Base-by-base conservation (phyloP, 306 rosid species). In the Biancaea sappan region DNA sequence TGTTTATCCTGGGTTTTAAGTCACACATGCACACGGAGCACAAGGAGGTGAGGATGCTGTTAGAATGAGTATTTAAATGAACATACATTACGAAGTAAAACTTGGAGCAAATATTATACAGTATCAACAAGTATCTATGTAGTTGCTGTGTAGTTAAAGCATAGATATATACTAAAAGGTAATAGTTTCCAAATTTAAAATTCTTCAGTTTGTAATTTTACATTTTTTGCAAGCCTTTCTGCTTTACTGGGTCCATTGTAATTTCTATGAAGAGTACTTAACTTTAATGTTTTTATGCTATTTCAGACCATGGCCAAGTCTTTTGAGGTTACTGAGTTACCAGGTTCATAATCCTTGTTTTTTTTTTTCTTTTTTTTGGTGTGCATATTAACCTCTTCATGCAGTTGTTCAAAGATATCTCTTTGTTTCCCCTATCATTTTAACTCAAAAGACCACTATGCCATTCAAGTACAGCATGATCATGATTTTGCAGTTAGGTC, bases 291-390 rank as follows among this genome's bases (percentile, higher is more conserved):
- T 28, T 51, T 72, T 79, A 25, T 69, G 66, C 54, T 77, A 60
- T 77, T 83, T 44, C 99, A 94, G 99, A 86, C 93, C 73, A 88
- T 94, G 97, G 96, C 94, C 15, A 92, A 92, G 81, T 94, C 99
- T 71, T 94, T 94, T 88, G 99, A 94, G 93, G 95, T 86, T 79
- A 92, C 99, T 1, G 99, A 94, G 82, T 84, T 94, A 77, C 99
- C 99, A 83, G 99, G 99, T 94, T 80, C 66, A 66, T 51, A 16
- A 75, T 26, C 43, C 11, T 60, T 44, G 52, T 54, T 57, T 64
- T 15, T 66, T 61, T 82, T 73, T 41, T 34, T 64, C 68, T 12
- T 85, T 74, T 28, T 28, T 8, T 59, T 8, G 2, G 7, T 4
- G 7, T 4, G 28, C 48, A 41, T 77, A 43, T 73, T 68, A 58